Evolutionary conservation across 768 basidiomycete species (phyloP), one percentile per base, ranked within the genome.

Genomic region (Podaxis sp.): DNA sequence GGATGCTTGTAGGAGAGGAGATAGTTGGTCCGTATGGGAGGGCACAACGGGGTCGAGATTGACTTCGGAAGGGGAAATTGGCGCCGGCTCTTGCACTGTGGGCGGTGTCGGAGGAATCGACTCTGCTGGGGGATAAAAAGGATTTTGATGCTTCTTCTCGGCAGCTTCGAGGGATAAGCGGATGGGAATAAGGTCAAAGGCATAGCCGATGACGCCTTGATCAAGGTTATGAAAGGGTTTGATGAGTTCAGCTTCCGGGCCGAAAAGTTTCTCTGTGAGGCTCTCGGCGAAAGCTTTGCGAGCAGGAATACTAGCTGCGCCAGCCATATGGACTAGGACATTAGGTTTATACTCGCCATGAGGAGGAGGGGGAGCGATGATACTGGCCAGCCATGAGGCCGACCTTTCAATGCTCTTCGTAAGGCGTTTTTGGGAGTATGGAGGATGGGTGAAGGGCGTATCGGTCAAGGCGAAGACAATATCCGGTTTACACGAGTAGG

Each of bases 331-430:
- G 0, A 91, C 82, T 48, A 94, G 76, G 2, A 93, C 28, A 18
- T 27, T 50, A 1, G 62, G 52, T 16, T 55, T 59, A 23, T 55
- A 54, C 10, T 54, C 40, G 4, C 25, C 36, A 38, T 36, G 7
- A 13, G 48, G 27, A 28, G n/a, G 14, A 21, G 63, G n/a, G n/a
- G n/a, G 23, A 66, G 62, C 2, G 72, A 92, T 76, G 1, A 90
- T 62, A 36, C 80, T 74, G 0, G 78, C 71, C 0, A 93, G 71
- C 92, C 92, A 94, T 0, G 79, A 71, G 0, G 76, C 68, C 2
- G 85, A 86, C 27, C 91, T 80, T 47, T 91, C 88, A 55, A 92
- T 80, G 66, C 87, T 87, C 68, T 92, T 93, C 27, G 82, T 86
- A 4, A 87, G 71, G 2, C 92, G 84, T 64, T 90, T 93, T 67